These are phyloP conservation scores for Exophiala sideris DNA, from an alignment of 2,329 filamentous ascomycete genomes.

Conservation along the genomic window DNA sequence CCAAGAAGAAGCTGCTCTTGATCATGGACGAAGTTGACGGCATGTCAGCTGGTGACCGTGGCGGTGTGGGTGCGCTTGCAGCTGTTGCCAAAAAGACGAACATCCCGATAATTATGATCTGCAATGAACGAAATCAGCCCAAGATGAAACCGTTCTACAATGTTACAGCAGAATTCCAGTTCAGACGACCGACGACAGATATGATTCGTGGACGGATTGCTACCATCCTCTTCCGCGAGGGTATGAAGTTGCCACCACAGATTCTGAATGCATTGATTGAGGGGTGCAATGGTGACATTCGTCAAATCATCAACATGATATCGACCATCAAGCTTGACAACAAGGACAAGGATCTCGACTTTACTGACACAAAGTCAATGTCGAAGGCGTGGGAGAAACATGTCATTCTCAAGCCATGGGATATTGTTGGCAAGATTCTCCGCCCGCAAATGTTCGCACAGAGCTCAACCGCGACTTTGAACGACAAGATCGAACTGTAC, in stretches of 20 bases:
- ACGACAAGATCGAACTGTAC: constrained; percentile 97
- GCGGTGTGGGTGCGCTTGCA: constrained; percentile 89
- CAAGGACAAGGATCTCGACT: constrained; percentile 57
- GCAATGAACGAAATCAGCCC: constrained; percentile 85
- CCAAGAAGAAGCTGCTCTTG: constrained; percentile 89
- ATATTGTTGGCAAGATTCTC: constrained; percentile 91
- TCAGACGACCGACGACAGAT: constrained; percentile 84
- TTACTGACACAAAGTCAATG: constrained; percentile 85
- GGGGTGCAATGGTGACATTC: constrained; percentile 90
- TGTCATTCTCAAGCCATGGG: constrained; percentile 94
- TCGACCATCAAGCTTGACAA: constrained; percentile 89
- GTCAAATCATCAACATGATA: constrained; percentile 98
- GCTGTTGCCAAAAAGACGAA: constrained; percentile 94
- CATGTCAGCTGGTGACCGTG: constrained; percentile 95
- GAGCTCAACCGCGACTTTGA: constrained; percentile 79
- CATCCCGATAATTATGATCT: constrained; percentile 93
- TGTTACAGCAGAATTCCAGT: constrained; percentile 78
- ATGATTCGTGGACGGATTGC: constrained; percentile 89
- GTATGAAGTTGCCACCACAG: constrained; percentile 74
- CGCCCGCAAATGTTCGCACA: constrained; percentile 80
- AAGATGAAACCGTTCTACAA: constrained; percentile 99
- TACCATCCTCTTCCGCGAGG: constrained; percentile 91
- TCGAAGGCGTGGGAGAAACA: constrained; percentile 98
- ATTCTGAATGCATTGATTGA: constrained; percentile 94
- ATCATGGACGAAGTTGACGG: constrained; percentile 99